Base-by-base conservation (phyloP, 495 filamentous ascomycete genomes). In the Daldinia vernicosa region DNA sequence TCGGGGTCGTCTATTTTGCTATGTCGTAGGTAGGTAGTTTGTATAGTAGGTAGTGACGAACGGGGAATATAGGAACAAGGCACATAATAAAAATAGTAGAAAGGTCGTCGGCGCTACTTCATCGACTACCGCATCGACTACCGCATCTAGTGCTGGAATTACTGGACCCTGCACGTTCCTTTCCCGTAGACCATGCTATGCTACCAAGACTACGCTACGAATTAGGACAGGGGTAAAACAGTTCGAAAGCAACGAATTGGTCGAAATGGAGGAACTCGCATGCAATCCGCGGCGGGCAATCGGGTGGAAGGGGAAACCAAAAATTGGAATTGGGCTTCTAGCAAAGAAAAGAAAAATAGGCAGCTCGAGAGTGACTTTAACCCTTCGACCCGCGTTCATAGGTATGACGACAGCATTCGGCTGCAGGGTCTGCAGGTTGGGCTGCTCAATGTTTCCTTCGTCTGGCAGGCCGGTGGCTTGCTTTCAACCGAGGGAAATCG, bases 361-460 rank as follows among this genome's bases (percentile, higher is more conserved):
- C 63, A 71, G 58, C 54, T 71, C 63, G 47, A 61, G 64, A 65
- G 54, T 12, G 22, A 7, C 43, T 47, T 47, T 11, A 24, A 47
- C 43, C 54, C 30, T 28, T 63, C 51, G 19, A 72, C 64, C 63
- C 65, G 66, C 51, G 45, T 40, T 35, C 26, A 57, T 57, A 68
- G 69, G 65, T 69, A 73, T 73, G 70, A 73, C 70, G 66, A 73
- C 66, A 73, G 70, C 57, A 24, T 66, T 55, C 50, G 58, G 61
- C 62, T 73, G 70, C 43, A 22, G 19, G 19, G 43, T 47, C 43
- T 47, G 43, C 66, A 66, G 66, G 58, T 66, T 69, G 70, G 70
- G 56, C 62, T 63, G 60, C 56, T 63, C 54, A 32, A 62, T 30
- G 51, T 52, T 32, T 57, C 60, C 54, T 59, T 22, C 57, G 32